phyloP scores from a whole-genome alignment of 441 rosid species.

The Pelargonium cotyledonis region DNA sequence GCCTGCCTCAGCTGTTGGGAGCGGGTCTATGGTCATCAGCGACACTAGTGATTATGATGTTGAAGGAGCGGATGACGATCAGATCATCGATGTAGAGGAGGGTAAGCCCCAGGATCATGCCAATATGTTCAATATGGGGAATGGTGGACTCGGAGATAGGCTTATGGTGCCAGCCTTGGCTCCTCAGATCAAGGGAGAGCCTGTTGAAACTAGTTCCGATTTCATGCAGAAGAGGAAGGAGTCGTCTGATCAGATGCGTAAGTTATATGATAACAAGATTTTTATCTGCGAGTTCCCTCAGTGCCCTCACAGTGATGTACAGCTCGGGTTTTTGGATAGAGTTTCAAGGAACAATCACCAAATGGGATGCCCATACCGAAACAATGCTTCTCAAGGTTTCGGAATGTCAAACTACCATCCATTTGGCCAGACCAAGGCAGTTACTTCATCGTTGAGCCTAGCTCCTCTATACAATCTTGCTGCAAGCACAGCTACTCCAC shows the following conservation, averaged over 20 bases:
- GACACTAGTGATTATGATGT: constrained; percentile 85
- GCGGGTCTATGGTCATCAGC: constrained; percentile 51
- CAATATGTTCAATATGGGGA: constrained; percentile 32
- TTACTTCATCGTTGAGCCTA: no score
- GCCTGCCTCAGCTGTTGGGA: constrained; percentile 42
- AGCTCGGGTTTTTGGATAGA: constrained; percentile 61
- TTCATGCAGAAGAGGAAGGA: constrained; percentile 61
- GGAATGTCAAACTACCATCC: constrained; percentile 18
- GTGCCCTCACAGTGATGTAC: constrained; percentile 61
- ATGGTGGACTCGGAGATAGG: constrained; percentile 35
- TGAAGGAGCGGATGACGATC: constrained; percentile 63
- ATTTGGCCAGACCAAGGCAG: no score
- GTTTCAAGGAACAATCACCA: constrained; percentile 80
- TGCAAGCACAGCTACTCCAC: constrained; percentile 37
- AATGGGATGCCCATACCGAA: constrained; percentile 46
- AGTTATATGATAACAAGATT: constrained; percentile 47
- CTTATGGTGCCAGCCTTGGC: constrained; percentile 26
- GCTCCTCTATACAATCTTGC: no score
- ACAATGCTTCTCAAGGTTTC: constrained; percentile 33
- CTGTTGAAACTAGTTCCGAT: constrained; percentile 31
- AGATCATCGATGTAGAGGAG: constrained; percentile 49
- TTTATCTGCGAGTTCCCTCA: constrained; percentile 64
- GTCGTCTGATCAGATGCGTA: constrained; percentile 22
- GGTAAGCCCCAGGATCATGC: constrained; percentile 41
- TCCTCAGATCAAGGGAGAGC: constrained; percentile 46